Percentiles rank a stretch among this genome's conserved stretches.
Conservation (phyloP, 148 eudicot species). For the Silene uniflora region DNA sequence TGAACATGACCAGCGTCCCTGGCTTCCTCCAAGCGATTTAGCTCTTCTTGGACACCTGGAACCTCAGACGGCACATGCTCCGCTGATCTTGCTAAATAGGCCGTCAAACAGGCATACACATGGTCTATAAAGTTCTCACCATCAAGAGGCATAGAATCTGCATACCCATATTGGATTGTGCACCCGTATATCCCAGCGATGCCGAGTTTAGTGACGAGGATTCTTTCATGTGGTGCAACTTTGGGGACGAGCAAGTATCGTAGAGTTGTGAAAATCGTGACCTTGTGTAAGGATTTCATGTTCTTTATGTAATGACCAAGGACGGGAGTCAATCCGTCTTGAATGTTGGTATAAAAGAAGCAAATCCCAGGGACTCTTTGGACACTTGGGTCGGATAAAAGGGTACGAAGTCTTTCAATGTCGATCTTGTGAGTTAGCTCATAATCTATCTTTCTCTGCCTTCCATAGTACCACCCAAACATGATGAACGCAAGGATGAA, state of each 20-base stretch:
- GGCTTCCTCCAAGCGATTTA: slow-evolving; percentile 45
- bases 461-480: slow-evolving; percentile 64
- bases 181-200: slow-evolving; percentile 54
- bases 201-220: slow-evolving; percentile 38
- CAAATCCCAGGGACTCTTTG: slow-evolving; percentile 66
- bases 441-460: slow-evolving; percentile 47
- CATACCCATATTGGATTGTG: slow-evolving; percentile 59
- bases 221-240: slow-evolving; percentile 44
- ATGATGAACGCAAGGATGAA: slow-evolving; percentile 50
- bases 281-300: slow-evolving; percentile 57
- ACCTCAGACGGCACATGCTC: not conserved
- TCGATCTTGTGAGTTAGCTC: slow-evolving; percentile 54
- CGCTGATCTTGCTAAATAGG: slow-evolving; percentile 29
- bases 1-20: slow-evolving; percentile 55
- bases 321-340: slow-evolving; percentile 65
- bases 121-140: slow-evolving; percentile 48
- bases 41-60: slow-evolving; percentile 31
- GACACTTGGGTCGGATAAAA: slow-evolving; percentile 44
- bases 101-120: slow-evolving; percentile 35
- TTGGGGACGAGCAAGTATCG: slow-evolving; percentile 52
- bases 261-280: slow-evolving; percentile 57
- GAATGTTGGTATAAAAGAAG: slow-evolving; percentile 64
- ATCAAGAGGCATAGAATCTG: slow-evolving; percentile 44
- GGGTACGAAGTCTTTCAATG: slow-evolving; percentile 34
- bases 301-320: slow-evolving; percentile 62